Base-by-base conservation (phyloP, 2,329 filamentous ascomycete genomes). In the Neonectria coccinea region DNA sequence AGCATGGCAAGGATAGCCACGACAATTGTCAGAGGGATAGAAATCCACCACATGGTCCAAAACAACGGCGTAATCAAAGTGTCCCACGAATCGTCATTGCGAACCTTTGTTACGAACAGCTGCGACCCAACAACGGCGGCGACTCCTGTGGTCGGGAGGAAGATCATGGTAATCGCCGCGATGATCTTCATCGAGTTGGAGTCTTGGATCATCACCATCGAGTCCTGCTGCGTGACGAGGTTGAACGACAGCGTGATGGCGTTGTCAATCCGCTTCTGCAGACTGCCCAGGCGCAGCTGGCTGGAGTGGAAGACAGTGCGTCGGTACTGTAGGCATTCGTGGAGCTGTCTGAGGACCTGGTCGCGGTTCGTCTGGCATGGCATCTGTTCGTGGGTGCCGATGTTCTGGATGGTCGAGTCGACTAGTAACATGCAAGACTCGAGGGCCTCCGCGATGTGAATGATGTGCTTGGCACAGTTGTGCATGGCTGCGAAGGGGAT, bases 111-210 rank as follows among this genome's bases (percentile, higher is more conserved):
- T 1, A 72, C 56, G 6, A 76, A 70, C 5, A 76, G 39, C 52
- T 75, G 74, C 8, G 75, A 77, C n/a, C 75, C 75, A 7, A 70
- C 51, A 6, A 81, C 69, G 0, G 74, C 72, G 9, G 79, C 77
- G 8, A 81, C 77, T 0, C 73, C 75, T 2, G 76, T 78, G 0
- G 77, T 79, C 1, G 79, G 79, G 0, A 81, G 52, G 62, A 80
- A 81, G 6, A 81, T 56, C 60, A 81, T 73, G 6, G 78, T 80
- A 20, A 81, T 76, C 39, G 73, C 71, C 3, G 79, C 75, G 31
- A 81, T 78, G 6, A 79, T 74, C 54, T 76, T 78, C 76, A 80
- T 79, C 12, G 75, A 75, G n/a, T 71, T 75, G 22, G 77, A 75
- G 54, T 80, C 79, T 11, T 77, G 73, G 5, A 73, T 73, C 73